phyloP scores from a whole-genome alignment of 441 rosid genomes.

The Brassica balearica region DNA sequence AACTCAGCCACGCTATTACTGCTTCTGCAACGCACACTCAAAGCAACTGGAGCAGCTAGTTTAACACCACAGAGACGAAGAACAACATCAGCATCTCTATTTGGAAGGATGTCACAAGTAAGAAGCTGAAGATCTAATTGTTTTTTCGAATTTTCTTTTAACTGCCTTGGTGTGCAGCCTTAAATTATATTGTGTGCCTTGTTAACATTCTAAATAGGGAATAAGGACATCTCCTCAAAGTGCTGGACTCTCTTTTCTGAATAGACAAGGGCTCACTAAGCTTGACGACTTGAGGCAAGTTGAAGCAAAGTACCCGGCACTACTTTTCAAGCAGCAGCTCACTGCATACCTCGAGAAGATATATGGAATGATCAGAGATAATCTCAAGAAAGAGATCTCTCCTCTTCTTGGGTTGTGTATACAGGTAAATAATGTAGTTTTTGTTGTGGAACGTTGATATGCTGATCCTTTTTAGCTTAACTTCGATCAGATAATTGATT shows the following conservation, averaged over 20 bases:
- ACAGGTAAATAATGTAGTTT: constrained; percentile 55
- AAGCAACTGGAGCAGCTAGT: constrained; percentile 99
- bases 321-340: constrained; percentile 92
- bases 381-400: constrained; percentile 85
- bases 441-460: neutral
- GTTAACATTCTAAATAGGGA: constrained; percentile 58
- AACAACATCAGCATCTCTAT: constrained; percentile 88
- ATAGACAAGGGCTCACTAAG: constrained; percentile 77
- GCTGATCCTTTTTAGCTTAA: neutral
- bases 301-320: constrained; percentile 92
- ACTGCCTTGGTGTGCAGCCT: constrained; percentile 11
- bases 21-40: constrained; percentile 96
- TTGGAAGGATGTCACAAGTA: constrained; percentile 99
- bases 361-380: constrained; percentile 94
- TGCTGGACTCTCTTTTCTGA: constrained; percentile 85
- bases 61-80: constrained; percentile 97
- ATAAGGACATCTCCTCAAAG: constrained; percentile 87
- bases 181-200: constrained; percentile 22
- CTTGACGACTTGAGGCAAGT: constrained; percentile 92
- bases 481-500: neutral
- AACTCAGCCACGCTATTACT: constrained; percentile 78
- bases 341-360: constrained; percentile 95
- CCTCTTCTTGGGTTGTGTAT: constrained; percentile 87
- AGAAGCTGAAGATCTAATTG: too few species aligned
- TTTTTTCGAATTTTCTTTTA: constrained; percentile 3